Evolutionary conservation across 768 basidiomycete species (phyloP).

Genomic region (Artomyces pyxidatus): DNA sequence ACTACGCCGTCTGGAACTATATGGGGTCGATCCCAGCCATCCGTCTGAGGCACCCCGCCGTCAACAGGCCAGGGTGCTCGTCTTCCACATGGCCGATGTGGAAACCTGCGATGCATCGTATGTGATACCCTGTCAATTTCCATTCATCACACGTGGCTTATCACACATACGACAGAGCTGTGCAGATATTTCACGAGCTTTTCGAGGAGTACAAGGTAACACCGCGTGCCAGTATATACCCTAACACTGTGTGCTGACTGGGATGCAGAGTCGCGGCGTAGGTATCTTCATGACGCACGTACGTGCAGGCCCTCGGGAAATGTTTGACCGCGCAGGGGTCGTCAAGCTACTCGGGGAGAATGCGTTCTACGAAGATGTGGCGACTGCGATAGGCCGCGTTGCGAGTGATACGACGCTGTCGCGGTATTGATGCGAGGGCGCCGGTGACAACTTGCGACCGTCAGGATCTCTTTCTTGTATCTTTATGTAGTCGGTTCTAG

Average conservation of each 20-base stretch:
- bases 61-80: constrained; percentile 64
- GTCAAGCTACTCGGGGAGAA: constrained; percentile 34
- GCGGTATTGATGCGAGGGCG: too few species aligned
- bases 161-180: constrained; percentile 42
- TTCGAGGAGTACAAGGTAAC: constrained; percentile 67
- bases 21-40: constrained; percentile 72
- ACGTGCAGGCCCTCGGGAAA: constrained; percentile 25
- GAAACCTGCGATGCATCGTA: constrained; percentile 88
- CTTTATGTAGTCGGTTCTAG: too few species aligned
- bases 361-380: constrained; percentile 36
- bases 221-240: constrained; percentile 3
- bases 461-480: too few species aligned
- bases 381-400: constrained; percentile 32
- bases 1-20: constrained; percentile 78
- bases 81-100: constrained; percentile 93
- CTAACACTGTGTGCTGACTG: not conserved
- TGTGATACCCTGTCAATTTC: constrained; percentile 22
- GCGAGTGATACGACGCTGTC: constrained; percentile 15
- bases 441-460: too few species aligned
- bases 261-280: constrained; percentile 34
- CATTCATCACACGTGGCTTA: too few species aligned
- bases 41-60: constrained; percentile 83
- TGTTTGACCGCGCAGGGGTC: constrained; percentile 39
- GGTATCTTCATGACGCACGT: constrained; percentile 40
- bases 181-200: constrained; percentile 77